Evolutionary conservation across 176 grass and related monocot species (phyloP).

Genomic region (Musa schizocarpa): DNA sequence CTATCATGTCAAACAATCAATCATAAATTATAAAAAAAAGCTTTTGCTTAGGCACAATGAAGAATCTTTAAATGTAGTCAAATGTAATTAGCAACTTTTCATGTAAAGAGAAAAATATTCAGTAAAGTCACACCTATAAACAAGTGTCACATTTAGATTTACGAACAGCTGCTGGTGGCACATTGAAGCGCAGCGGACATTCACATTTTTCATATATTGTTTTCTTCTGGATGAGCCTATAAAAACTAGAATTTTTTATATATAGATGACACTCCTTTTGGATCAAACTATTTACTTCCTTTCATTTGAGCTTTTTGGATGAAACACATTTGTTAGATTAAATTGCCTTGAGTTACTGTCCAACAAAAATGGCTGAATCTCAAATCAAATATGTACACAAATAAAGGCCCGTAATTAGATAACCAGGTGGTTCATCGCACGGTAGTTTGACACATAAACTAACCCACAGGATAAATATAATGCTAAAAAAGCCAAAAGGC

Average conservation of each 20-base stretch:
- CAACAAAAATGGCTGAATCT: too few species aligned
- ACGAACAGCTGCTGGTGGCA: not conserved
- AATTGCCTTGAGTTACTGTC: too few species aligned
- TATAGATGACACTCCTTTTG: not conserved
- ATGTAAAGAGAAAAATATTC: not conserved
- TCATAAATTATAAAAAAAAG: not conserved
- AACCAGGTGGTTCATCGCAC: too few species aligned
- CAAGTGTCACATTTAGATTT: not conserved
- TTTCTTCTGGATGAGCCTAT: too few species aligned
- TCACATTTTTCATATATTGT: not conserved
- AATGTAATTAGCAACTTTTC: not conserved
- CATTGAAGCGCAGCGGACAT: not conserved
- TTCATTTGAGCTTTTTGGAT: too few species aligned
- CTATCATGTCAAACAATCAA: conserved; percentile 37
- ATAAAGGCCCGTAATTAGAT: too few species aligned
- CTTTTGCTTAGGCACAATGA: not conserved
- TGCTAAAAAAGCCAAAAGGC: too few species aligned
- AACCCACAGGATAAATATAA: too few species aligned
- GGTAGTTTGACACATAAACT: too few species aligned
- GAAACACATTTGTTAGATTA: too few species aligned
- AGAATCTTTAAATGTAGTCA: not conserved
- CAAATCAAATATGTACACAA: too few species aligned
- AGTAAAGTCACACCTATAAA: not conserved
- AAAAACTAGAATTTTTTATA: too few species aligned
- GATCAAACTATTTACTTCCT: not conserved